Conservation (phyloP, 148 eudicot genomes). For the Rhododendron vialii region DNA sequence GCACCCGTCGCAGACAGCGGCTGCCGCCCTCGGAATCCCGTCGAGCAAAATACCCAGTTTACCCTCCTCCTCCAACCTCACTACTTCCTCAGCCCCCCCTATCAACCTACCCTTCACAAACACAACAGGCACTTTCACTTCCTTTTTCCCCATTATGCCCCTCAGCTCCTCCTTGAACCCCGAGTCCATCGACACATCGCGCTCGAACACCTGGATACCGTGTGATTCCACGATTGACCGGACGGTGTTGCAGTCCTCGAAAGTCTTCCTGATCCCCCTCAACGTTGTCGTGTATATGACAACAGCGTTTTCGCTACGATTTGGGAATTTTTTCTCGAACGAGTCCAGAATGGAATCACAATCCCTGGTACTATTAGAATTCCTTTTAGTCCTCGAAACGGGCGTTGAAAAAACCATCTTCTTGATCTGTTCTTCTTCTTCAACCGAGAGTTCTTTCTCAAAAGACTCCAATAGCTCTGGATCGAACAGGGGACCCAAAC, state of each 20-base stretch:
- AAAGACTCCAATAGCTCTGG: constrained; percentile 45
- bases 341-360: constrained; percentile 18
- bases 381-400: constrained; percentile 5
- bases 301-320: constrained; percentile 55
- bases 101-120: constrained; percentile 74
- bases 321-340: constrained; percentile 50
- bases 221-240: constrained; percentile 53
- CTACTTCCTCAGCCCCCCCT: constrained; percentile 69
- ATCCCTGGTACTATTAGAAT: neutral
- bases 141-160: constrained; percentile 51
- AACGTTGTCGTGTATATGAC: constrained; percentile 74
- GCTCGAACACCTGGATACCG: constrained; percentile 46
- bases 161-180: constrained; percentile 79
- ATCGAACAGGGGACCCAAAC: constrained; percentile 65
- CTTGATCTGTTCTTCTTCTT: constrained; percentile 54
- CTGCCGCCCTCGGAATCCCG: constrained; percentile 39
- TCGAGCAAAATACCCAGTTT: constrained; percentile 43
- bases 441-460: constrained; percentile 41
- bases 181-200: constrained; percentile 87
- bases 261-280: constrained; percentile 90
- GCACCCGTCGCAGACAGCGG: constrained; percentile 44
- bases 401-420: constrained; percentile 43
- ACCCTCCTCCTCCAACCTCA: constrained; percentile 80
- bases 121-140: constrained; percentile 61
- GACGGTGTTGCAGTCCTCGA: constrained; percentile 77